Evolutionary conservation across 768 basidiomycete genomes (phyloP), one percentile per base, ranked within the genome.

Genomic region (Podaxis sp.): DNA sequence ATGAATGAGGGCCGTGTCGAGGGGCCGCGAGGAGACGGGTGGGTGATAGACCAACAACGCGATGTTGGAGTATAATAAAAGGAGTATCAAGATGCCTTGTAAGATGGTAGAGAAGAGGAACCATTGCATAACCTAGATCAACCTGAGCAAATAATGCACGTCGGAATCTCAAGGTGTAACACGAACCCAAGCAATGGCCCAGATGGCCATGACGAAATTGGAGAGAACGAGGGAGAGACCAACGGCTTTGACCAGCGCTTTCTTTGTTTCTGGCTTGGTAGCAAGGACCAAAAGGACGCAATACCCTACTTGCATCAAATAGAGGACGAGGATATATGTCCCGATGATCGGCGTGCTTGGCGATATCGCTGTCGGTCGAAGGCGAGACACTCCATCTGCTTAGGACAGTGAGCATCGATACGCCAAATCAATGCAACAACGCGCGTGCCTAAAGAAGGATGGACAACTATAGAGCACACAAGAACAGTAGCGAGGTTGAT

Each of bases 1-100:
- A 67, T 97, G 95, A 60, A 97, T 91, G 66, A 96, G 87, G 0
- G 87, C 80, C 37, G 85, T 86, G 72, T 95, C 93, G 43, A 96
- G 72, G 0, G 92, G 93, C 1, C 86, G 82, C 0, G 75, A 71
- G 24, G 76, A 76, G 0, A 77, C 82, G 0, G 89, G 89, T 0
- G 80, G 73, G 52, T 90, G 89, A 69, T 95, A 93, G 15, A 88
- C 75, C 47, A 94, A 77, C 5, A 96, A 80, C 0, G 86, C 86
- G 51, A 94, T 68, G 70, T 94, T 94, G 59, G 93, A 87, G 66
- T 93, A 95, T 8, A 93, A 68, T 1, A 97, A 78, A 49, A 91
- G 71, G 55, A 93, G 74, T 2, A 91, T 74, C 4, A 94, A 75
- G 36, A 94, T 68, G 0, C 91, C 86, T 57, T 91, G 85, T 7